Conservation (phyloP, 2,329 filamentous ascomycete species). For the Ceratocystis albifundus region DNA sequence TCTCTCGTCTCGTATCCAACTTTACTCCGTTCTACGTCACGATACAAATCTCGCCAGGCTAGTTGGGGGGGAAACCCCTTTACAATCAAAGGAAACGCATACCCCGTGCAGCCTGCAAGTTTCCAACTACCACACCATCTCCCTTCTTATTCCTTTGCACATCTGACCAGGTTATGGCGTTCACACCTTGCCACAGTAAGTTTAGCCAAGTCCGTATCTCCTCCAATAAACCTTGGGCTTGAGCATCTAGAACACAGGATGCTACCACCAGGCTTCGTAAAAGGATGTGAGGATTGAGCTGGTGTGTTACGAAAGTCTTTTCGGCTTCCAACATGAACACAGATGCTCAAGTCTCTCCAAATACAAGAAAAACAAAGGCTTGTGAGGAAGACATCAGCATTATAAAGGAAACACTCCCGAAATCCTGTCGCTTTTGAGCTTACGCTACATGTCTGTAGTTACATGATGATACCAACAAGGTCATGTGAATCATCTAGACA, state of each 20-base stretch:
- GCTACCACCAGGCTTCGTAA: not conserved
- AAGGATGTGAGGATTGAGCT: not conserved
- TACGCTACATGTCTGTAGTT: no score
- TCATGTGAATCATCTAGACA: no score
- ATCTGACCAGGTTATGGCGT: not conserved
- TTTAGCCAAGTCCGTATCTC: not conserved
- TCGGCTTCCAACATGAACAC: not conserved
- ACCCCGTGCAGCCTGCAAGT: no score
- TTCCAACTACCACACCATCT: not conserved
- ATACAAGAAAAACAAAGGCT: no score
- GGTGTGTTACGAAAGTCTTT: not conserved
- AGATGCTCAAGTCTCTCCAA: no score
- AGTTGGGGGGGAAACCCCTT: no score
- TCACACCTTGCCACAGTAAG: not conserved
- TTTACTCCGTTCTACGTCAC: not conserved
- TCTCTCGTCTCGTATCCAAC: not conserved
- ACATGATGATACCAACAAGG: no score
- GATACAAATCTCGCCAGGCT: no score
- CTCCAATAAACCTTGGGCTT: not conserved
- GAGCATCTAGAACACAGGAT: conserved; percentile 8
- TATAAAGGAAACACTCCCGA: no score
- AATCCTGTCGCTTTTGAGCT: no score
- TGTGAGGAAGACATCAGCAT: no score
- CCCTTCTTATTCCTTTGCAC: not conserved
- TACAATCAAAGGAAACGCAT: no score